Base-by-base conservation (phyloP, 495 filamentous ascomycete genomes). In the Neurospora sublineolata region DNA sequence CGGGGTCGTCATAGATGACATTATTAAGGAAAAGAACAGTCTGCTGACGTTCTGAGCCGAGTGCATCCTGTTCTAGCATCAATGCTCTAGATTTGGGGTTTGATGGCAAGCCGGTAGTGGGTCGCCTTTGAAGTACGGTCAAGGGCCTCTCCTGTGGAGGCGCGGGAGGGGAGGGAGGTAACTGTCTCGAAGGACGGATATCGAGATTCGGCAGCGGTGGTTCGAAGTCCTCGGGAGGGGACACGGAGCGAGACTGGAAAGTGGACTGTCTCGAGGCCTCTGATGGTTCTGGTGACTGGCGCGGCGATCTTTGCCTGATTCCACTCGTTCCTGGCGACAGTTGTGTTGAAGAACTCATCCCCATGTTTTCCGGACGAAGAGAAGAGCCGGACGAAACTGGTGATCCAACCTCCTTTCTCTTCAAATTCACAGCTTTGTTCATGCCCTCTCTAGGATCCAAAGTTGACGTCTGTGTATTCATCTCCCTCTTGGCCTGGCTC, bases 1-100 rank as follows among this genome's bases (percentile, higher is more conserved):
- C 75, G 0, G 84, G 85, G 71, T 86, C 78, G 60, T 86, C 77
- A 69, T 85, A 86, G 20, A 85, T 80, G 67, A 86, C 85, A 42
- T 84, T 81, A 69, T 86, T 87, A 38, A 87, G 76, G 58, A 86
- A 84, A 81, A 87, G 81, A 23, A 86, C 79, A 37, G 84, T 87
- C 52, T 83, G 82, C 38, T 84, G 78, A 38, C 79, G 77, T 67
- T 77, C 79, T 14, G 73, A 72, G 2, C 71, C 69, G 3, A 71
- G 52, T 30, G 76, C 68, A 20, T 83, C 80, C 37, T 76, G 75
- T 8, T 72, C 72, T 37, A 82, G 60, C 37, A 75, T 78, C 68
- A 83, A 71, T n/a, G 77, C 81, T 67, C 82, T 79, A n/a, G 84
- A 79, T 33, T 80, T 79, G 12, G 86, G 86, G 67, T 86, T 86